Percentiles rank a stretch among this genome's conserved stretches.
These are phyloP conservation scores for Gautieria morchelliformis DNA, from an alignment of 768 basidiomycete species.

Conservation along the genomic window DNA sequence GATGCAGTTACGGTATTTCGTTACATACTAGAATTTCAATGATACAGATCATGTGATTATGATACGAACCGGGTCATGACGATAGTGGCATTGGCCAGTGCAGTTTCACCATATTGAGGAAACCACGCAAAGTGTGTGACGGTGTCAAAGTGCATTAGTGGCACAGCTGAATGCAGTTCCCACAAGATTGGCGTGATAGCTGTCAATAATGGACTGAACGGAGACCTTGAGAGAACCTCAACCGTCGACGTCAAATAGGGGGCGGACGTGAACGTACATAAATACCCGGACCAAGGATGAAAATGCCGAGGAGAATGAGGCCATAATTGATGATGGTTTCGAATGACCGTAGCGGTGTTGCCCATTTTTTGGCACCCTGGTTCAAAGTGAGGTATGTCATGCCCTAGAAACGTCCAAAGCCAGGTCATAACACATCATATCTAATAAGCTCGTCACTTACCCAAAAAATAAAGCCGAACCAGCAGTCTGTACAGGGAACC, in stretches of 20 bases:
- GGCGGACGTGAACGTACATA: conserved; percentile 22
- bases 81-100: too few relatives aligned
- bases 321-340: conserved; percentile 31
- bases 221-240: conserved; percentile 21
- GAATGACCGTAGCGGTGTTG: conserved; percentile 18
- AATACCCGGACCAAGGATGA: conserved; percentile 29
- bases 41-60: too few relatives aligned
- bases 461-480: conserved; percentile 37
- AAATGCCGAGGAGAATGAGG: conserved; percentile 28
- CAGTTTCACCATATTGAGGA: too few relatives aligned
- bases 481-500: conserved; percentile 16
- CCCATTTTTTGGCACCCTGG: conserved; percentile 27
- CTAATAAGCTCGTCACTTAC: conserved; percentile 5
- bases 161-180: conserved; percentile 26
- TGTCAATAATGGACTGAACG: conserved; percentile 27
- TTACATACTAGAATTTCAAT: too few relatives aligned
- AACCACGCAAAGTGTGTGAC: neutral
- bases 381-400: conserved; percentile 33
- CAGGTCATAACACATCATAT: neutral
- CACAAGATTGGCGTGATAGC: conserved; percentile 21
- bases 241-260: neutral
- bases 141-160: conserved; percentile 21
- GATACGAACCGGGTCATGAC: too few relatives aligned
- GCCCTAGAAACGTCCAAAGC: conserved; percentile 7
- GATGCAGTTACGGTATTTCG: too few relatives aligned